Evolutionary conservation across 257 asterid genomes (phyloP).

Genomic region (Solanum ossicruentum): DNA sequence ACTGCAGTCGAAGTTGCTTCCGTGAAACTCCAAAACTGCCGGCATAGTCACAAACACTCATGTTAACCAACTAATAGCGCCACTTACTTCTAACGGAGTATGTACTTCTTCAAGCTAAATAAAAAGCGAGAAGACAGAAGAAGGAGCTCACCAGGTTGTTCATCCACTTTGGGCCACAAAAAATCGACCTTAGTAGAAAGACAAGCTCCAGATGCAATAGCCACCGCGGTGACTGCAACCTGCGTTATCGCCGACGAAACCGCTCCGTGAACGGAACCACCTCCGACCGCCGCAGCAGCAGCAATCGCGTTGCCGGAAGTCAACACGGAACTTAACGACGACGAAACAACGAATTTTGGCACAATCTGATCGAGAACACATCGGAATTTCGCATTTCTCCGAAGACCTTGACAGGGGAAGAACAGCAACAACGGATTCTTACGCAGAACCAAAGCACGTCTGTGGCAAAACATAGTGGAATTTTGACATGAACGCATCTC

Average conservation of each 20-base stretch:
- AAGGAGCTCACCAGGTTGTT: conserved; percentile 50
- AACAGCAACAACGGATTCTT: conserved; percentile 14
- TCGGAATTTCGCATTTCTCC: conserved; percentile 28
- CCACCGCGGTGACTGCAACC: conserved; percentile 86
- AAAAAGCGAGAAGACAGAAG: neutral
- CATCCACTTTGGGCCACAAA: conserved; percentile 87
- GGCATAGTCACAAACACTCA: neutral
- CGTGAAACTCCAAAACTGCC: neutral
- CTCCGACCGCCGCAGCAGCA: conserved; percentile 51
- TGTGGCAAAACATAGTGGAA: conserved; percentile 33
- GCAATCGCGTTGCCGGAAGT: conserved; percentile 68
- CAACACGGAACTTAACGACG: conserved; percentile 49
- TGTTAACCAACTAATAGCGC: neutral
- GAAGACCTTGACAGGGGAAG: conserved; percentile 6
- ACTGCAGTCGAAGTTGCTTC: neutral
- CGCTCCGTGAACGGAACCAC: conserved; percentile 67
- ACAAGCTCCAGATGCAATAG: conserved; percentile 97
- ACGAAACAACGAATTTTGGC: conserved; percentile 35
- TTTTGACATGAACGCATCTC: conserved; percentile 38
- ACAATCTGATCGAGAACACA: conserved; percentile 24
- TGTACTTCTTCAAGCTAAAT: neutral
- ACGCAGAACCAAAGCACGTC: conserved; percentile 25
- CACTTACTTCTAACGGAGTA: neutral
- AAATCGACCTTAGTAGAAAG: conserved; percentile 92
- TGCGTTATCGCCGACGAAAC: conserved; percentile 87